A percentile compares a stretch with the other conserved stretches of the same genome.
phyloP scores from a whole-genome alignment of 2,329 filamentous ascomycete species.

The Pseudonectria buxi region DNA sequence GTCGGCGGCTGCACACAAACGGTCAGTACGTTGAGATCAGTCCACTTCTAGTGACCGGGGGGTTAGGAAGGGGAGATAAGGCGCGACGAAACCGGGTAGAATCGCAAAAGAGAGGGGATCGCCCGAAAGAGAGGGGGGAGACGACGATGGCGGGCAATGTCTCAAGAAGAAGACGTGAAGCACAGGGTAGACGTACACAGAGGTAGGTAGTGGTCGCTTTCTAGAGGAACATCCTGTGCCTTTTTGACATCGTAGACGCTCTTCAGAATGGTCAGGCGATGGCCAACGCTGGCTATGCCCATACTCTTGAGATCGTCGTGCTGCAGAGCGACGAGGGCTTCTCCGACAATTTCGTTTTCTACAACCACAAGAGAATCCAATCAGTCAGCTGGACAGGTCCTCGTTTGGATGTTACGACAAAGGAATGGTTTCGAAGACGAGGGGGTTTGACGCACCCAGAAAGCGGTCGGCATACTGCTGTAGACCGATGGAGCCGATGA shows the following conservation, averaged over 20 bases:
- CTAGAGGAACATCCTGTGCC: constrained; percentile 83
- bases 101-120: too few species aligned
- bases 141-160: too few species aligned
- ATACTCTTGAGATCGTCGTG: constrained; percentile 95
- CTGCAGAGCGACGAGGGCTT: constrained; percentile 79
- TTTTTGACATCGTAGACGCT: constrained; percentile 95
- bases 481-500: constrained; percentile 71
- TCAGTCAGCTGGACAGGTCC: not conserved
- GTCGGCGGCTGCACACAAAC: constrained; percentile 63
- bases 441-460: constrained; percentile 56
- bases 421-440: too few species aligned
- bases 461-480: constrained; percentile 78
- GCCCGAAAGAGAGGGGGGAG: too few species aligned
- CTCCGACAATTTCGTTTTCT: constrained; percentile 94
- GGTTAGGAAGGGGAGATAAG: constrained; percentile 4
- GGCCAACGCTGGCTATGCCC: constrained; percentile 86
- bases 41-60: constrained; percentile 2
- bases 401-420: too few species aligned
- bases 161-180: too few species aligned
- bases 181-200: constrained; percentile 53
- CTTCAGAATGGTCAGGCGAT: constrained; percentile 90
- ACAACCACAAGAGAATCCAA: constrained; percentile 15
- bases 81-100: not conserved
- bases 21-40: constrained; percentile 15
- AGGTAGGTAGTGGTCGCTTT: constrained; percentile 89